These are phyloP conservation scores for Cerrena zonata DNA, from an alignment of 1,284 basidiomycete genomes.

Conservation along the genomic window DNA sequence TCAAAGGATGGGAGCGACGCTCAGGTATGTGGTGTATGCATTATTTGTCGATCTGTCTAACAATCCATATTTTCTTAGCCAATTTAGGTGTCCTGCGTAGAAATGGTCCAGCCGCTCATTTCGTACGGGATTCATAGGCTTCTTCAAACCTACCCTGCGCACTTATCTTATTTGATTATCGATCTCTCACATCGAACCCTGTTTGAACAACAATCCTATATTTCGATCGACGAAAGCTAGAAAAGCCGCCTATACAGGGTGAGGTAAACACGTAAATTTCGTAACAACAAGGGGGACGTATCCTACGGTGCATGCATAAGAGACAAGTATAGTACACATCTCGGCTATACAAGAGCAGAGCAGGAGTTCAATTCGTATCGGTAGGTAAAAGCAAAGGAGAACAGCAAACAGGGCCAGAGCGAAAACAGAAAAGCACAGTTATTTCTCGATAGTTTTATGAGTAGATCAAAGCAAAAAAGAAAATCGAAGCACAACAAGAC, in stretches of 20 bases:
- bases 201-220: background rate
- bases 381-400: background rate
- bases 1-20: constrained; percentile 31
- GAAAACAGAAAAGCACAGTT: background rate
- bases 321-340: background rate
- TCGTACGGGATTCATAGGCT: constrained; percentile 20
- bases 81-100: constrained; percentile 28
- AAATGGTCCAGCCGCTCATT: constrained; percentile 26
- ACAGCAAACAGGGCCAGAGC: background rate
- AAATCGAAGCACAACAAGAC: background rate
- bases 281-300: background rate
- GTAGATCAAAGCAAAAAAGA: background rate
- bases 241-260: background rate
- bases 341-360: background rate
- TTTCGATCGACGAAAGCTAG: background rate
- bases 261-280: background rate
- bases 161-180: no score
- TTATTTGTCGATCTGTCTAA: no score
- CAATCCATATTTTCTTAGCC: constrained; percentile 13
- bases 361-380: no score
- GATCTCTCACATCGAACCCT: no score
- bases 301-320: constrained; percentile 2
- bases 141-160: constrained; percentile 16
- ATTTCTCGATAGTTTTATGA: background rate
- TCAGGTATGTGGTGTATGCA: constrained; percentile 24